A percentile compares a stretch with the other conserved stretches of the same genome.
Conservation (phyloP, 495 filamentous ascomycete genomes). For the Jackrogersella multiformis region DNA sequence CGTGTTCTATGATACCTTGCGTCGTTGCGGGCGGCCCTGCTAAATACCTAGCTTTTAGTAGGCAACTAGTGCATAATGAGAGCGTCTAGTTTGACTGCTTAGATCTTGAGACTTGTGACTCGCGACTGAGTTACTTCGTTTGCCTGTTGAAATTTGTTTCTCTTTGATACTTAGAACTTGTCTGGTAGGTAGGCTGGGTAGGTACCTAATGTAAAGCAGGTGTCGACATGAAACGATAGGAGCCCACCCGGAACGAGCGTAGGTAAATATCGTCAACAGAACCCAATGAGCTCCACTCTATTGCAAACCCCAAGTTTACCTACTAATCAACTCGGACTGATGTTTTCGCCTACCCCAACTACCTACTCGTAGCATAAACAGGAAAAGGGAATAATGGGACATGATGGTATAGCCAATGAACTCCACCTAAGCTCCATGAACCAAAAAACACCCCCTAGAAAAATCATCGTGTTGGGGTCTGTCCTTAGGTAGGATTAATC, state of each 20-base stretch:
- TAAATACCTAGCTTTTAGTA: not conserved
- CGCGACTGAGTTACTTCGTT: too few relatives aligned
- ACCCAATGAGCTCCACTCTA: conserved; percentile 14
- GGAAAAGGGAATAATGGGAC: not conserved
- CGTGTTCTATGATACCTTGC: not conserved
- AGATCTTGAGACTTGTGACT: too few relatives aligned
- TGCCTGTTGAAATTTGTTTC: too few relatives aligned
- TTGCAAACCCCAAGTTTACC: not conserved
- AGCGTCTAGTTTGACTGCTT: not conserved
- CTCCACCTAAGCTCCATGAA: conserved; percentile 9
- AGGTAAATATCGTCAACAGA: conserved; percentile 6
- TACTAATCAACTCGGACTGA: not conserved
- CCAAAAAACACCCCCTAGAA: not conserved
- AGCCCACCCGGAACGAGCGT: conserved; percentile 14
- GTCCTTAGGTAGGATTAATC: too few relatives aligned
- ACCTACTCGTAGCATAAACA: not conserved
- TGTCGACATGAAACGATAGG: not conserved
- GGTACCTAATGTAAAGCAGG: not conserved
- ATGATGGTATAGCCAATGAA: conserved; percentile 19
- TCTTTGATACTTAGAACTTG: too few relatives aligned
- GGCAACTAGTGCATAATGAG: not conserved
- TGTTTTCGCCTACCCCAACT: not conserved
- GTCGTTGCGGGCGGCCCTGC: too few relatives aligned
- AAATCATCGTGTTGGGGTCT: not conserved
- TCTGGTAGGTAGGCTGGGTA: not conserved